phyloP scores from a whole-genome alignment of 1,284 basidiomycete species.

The Anthracocystis setariae region DNA sequence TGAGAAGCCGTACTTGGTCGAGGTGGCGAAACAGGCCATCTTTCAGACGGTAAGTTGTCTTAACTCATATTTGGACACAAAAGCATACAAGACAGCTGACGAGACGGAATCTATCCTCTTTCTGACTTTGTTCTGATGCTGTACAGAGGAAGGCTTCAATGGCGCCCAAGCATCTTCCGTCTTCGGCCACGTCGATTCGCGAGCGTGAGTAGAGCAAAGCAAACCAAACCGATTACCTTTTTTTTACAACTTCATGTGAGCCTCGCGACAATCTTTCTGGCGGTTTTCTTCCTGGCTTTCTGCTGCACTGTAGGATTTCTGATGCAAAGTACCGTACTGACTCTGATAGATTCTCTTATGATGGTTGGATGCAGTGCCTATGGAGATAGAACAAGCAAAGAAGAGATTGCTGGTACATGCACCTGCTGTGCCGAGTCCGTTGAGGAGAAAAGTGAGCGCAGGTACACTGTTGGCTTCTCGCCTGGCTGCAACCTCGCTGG shows the following conservation, averaged over 20 bases:
- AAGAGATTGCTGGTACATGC: slow-evolving; percentile 36
- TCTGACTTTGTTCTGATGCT: too few relatives aligned
- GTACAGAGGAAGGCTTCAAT: slow-evolving; percentile 44
- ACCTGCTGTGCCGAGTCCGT: slow-evolving; percentile 41
- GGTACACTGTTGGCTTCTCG: slow-evolving; percentile 15
- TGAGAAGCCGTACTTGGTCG: slow-evolving; percentile 57
- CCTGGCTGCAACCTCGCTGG: slow-evolving; percentile 17
- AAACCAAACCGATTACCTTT: slow-evolving; percentile 22
- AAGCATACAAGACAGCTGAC: too few relatives aligned
- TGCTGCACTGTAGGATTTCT: background rate
- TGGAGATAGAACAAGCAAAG: slow-evolving; percentile 25
- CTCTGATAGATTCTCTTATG: too few relatives aligned
- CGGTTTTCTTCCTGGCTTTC: slow-evolving; percentile 20
- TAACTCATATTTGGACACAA: too few relatives aligned
- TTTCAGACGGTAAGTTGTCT: slow-evolving; percentile 51
- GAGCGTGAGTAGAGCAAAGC: slow-evolving; percentile 49
- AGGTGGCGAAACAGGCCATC: slow-evolving; percentile 60
- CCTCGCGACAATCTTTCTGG: slow-evolving; percentile 51
- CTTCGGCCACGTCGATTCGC: slow-evolving; percentile 35
- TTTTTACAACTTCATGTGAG: slow-evolving; percentile 50
- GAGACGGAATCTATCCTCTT: too few relatives aligned
- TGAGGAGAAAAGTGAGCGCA: slow-evolving; percentile 24
- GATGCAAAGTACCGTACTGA: too few relatives aligned
- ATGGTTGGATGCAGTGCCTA: slow-evolving; percentile 12
- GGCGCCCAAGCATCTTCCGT: slow-evolving; percentile 42